Evolutionary conservation across 495 filamentous ascomycete species (phyloP), one percentile per base, ranked within the genome.

Genomic region (Lasiosphaeria ovina): DNA sequence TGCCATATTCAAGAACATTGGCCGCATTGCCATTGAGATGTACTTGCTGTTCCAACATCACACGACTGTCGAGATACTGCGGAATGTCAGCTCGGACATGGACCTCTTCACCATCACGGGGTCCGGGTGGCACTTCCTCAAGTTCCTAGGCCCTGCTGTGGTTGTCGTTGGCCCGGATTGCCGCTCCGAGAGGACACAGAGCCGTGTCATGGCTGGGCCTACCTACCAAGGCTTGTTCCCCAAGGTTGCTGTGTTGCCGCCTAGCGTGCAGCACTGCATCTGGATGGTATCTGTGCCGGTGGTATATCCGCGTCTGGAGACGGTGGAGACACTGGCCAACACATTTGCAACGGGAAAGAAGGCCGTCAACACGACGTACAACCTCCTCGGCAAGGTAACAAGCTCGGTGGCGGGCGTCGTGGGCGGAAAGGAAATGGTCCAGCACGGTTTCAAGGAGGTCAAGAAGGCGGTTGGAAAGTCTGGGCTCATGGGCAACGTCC

Each of bases 1-100:
- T 1, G 87, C 95, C 58, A 91, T 97, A 77, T 97, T 98, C 81
- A 97, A 96, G 73, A 97, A 97, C 71, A 96, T 98, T 65, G 94
- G 94, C 32, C 89, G 94, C 31, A 88, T 98, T 34, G 95, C 91
- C n/a, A 93, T 96, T 56, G 92, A 97, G 61, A 97, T 96, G 91
- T 98, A 97, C 68, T 82, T 98, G n/a, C 85, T 98, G 17, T 98
- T 98, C 79, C 94, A 98, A 68, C 94, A 98, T 70, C 94, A 98
- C 72, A 97, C 95, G 0, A 97, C 92, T 1, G 83, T 95, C 16
- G 95, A 98, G 66, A 89, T 98, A 35, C 85, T 98, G 16, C 87
- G 93, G 35, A 91, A 91, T 62, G 85, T 93, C 56, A 87, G 81
- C 66, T 89, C 88, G 52, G 95, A 98, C 60, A 80, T 85, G 32